Evolutionary conservation across 1,139 yeast genomes (phyloP).

Genomic region (Suhomyces anneliseae): DNA sequence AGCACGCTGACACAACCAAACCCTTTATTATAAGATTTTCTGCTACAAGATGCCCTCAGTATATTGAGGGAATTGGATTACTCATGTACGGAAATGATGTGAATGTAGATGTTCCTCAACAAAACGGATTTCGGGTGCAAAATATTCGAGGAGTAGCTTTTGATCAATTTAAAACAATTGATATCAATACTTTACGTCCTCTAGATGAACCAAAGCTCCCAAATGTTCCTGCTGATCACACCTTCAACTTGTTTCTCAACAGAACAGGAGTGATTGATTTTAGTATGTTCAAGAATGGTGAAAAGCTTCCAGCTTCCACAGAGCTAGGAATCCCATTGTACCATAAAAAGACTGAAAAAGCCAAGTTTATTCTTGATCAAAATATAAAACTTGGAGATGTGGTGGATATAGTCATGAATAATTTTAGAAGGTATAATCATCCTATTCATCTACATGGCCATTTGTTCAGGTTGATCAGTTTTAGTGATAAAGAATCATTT

Average conservation of each 20-base stretch:
- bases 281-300: conserved; percentile 26
- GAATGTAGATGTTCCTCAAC: background rate
- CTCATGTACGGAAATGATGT: conserved; percentile 21
- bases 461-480: conserved; percentile 27
- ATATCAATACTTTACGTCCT: conserved; percentile 15
- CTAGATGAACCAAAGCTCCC: conserved; percentile 12
- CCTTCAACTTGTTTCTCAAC: conserved; percentile 24
- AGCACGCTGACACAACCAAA: conserved; percentile 13
- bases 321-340: conserved; percentile 18
- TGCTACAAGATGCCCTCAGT: conserved; percentile 30
- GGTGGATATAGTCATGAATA: conserved; percentile 32
- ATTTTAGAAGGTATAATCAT: conserved; percentile 26
- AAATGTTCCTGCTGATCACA: conserved; percentile 21
- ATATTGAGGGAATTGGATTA: conserved; percentile 28
- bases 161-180: conserved; percentile 5
- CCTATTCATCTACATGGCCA: conserved; percentile 42
- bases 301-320: conserved; percentile 19
- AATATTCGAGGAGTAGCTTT: conserved; percentile 7
- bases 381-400: conserved; percentile 24
- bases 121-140: conserved; percentile 7
- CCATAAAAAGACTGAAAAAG: background rate
- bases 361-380: conserved; percentile 17
- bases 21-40: conserved; percentile 26
- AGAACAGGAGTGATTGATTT: conserved; percentile 27
- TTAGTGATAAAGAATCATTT: conserved; percentile 21